A percentile compares a stretch with the other conserved stretches of the same genome.
phyloP scores from a whole-genome alignment of 306 rosid species.

The Cyclanthera cordifolia region DNA sequence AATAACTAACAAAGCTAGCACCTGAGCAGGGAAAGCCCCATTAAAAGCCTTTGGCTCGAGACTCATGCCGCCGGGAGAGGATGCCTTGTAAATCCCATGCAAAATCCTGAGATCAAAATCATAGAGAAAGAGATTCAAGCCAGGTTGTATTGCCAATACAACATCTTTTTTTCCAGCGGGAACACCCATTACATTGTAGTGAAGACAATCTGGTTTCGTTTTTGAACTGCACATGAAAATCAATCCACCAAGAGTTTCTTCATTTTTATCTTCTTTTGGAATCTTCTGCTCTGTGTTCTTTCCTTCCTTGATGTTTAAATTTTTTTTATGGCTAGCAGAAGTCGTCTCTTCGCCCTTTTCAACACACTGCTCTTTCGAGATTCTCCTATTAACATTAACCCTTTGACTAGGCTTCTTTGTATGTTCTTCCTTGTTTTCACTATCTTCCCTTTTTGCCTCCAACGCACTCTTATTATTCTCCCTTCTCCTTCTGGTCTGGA shows the following conservation, averaged over 20 bases:
- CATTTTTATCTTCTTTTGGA: constrained; percentile 16
- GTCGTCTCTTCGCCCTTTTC: constrained; percentile 24
- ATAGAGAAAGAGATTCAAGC: constrained; percentile 66
- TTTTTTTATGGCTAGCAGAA: constrained; percentile 19
- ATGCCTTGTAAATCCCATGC: constrained; percentile 70
- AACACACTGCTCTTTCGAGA: constrained; percentile 14
- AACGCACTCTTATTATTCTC: too few species aligned
- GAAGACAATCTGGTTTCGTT: constrained; percentile 86
- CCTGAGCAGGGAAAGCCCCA: constrained; percentile 95
- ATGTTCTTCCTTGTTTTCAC: constrained; percentile 17
- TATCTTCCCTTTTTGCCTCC: constrained; percentile 16
- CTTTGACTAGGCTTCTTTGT: constrained; percentile 18
- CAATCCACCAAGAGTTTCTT: constrained; percentile 64
- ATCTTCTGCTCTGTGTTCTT: constrained; percentile 17
- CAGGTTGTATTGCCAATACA: constrained; percentile 56
- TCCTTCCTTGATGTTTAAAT: constrained; percentile 18
- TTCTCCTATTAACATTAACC: constrained; percentile 19
- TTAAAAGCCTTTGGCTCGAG: constrained; percentile 81
- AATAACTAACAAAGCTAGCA: constrained; percentile 19
- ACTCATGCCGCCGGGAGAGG: constrained; percentile 68
- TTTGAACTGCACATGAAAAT: constrained; percentile 92
- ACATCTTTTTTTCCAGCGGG: constrained; percentile 44
- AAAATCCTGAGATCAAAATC: constrained; percentile 85
- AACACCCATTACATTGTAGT: constrained; percentile 67
- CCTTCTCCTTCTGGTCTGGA: too few species aligned